Conservation (phyloP, 2,329 filamentous ascomycete species). For the Magnaporthiopsis poae region DNA sequence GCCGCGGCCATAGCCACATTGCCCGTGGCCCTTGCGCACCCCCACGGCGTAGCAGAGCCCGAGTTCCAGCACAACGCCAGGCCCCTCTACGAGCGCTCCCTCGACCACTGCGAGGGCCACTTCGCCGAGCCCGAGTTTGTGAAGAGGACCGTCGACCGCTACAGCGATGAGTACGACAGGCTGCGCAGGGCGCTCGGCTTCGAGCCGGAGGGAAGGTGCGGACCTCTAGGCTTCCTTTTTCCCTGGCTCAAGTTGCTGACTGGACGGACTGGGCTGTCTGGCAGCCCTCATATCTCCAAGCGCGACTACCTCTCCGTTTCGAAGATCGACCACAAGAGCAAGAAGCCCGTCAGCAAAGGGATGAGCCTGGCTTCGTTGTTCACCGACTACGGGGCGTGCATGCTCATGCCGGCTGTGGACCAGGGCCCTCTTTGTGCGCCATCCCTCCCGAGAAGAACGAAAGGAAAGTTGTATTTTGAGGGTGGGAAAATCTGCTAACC, state of each 20-base stretch:
- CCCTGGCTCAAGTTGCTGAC: background rate
- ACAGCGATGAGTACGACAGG: slow-evolving; percentile 19
- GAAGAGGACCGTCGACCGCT: slow-evolving; percentile 19
- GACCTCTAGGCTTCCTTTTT: background rate
- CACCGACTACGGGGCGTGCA: slow-evolving; percentile 30
- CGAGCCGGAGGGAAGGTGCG: slow-evolving; percentile 12
- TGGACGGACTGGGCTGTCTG: background rate
- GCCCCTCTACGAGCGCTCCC: slow-evolving; percentile 19
- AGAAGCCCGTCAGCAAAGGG: slow-evolving; percentile 19
- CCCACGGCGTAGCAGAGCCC: slow-evolving; percentile 18
- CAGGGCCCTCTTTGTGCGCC: slow-evolving; percentile 37
- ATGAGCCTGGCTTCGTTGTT: slow-evolving; percentile 26
- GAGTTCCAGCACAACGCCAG: slow-evolving; percentile 14
- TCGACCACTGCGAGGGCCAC: slow-evolving; percentile 19
- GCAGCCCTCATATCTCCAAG: slow-evolving; percentile 15
- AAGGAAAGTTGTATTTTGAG: background rate
- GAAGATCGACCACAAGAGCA: slow-evolving; percentile 23
- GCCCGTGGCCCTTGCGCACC: slow-evolving; percentile 16
- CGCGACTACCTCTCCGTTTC: slow-evolving; percentile 23
- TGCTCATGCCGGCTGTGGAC: slow-evolving; percentile 36
- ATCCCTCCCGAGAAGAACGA: background rate
- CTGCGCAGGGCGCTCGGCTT: slow-evolving; percentile 17
- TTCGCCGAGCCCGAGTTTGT: slow-evolving; percentile 20
- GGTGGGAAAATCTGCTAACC: background rate
- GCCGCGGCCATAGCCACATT: slow-evolving; percentile 16